phyloP scores from a whole-genome alignment of 305 asterid genomes.

The Ilex paraguariensis region DNA sequence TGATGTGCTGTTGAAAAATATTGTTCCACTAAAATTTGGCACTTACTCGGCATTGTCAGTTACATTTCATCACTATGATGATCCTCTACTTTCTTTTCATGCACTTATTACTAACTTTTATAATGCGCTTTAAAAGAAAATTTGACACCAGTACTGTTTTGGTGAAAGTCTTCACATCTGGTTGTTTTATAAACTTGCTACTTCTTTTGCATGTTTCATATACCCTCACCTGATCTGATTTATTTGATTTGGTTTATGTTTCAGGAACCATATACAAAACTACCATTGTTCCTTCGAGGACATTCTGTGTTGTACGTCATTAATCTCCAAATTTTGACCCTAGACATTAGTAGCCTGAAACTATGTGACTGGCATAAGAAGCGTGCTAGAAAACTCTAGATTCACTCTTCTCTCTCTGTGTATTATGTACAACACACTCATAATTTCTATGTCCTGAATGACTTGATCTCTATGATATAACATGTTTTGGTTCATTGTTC shows the following conservation, averaged over 20 bases:
- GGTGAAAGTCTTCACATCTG: background rate
- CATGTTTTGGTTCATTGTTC: conserved; percentile 15
- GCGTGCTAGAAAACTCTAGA: background rate
- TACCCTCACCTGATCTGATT: conserved; percentile 9
- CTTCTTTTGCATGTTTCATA: conserved; percentile 8
- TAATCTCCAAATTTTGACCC: background rate
- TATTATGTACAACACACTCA: no score
- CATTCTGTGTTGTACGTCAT: conserved; percentile 79
- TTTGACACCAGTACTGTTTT: background rate
- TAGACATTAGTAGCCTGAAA: background rate
- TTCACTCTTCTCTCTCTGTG: conserved; percentile 8
- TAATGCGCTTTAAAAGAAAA: no score
- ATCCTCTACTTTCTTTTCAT: no score
- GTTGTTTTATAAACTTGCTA: background rate
- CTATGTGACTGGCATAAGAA: no score
- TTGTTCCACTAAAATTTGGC: no score
- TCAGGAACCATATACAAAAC: conserved; percentile 84
- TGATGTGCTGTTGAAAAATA: no score
- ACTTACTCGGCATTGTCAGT: no score
- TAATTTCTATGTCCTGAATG: no score
- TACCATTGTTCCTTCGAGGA: conserved; percentile 77
- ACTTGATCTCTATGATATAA: background rate
- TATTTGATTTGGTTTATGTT: conserved; percentile 9
- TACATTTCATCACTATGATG: no score
- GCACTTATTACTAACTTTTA: no score